Conservation (phyloP, 2,329 filamentous ascomycete species). For the Penicillium oxalicum region DNA sequence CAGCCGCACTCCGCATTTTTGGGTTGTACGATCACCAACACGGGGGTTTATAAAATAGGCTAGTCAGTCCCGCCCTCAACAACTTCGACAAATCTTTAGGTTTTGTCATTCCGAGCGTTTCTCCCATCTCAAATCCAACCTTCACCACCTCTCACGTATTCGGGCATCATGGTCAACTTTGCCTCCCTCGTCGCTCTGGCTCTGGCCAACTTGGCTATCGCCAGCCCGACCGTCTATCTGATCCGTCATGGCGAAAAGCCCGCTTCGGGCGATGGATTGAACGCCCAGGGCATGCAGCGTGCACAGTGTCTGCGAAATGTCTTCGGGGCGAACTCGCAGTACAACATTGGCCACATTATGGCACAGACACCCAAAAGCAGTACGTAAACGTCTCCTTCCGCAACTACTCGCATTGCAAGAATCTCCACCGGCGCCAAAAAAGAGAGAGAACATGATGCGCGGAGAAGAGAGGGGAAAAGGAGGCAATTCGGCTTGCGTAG, state of each 20-base stretch:
- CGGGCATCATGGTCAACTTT: conserved; percentile 2
- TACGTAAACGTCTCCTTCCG: conserved; percentile 9
- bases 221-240: conserved; percentile 51
- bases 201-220: conserved; percentile 12
- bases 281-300: conserved; percentile 47
- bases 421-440: background rate
- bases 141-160: too few relatives aligned
- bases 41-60: too few relatives aligned
- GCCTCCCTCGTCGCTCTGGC: conserved; percentile 7
- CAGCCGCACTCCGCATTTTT: too few relatives aligned
- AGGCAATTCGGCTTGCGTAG: too few relatives aligned
- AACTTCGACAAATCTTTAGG: too few relatives aligned
- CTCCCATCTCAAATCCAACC: too few relatives aligned
- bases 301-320: conserved; percentile 55
- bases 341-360: conserved; percentile 55
- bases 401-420: background rate
- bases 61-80: too few relatives aligned
- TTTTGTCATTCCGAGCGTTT: too few relatives aligned
- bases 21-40: too few relatives aligned
- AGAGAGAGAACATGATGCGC: too few relatives aligned
- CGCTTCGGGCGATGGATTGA: conserved; percentile 45
- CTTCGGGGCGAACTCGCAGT: conserved; percentile 48
- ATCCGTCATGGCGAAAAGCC: conserved; percentile 63
- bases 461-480: too few relatives aligned
- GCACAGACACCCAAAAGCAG: conserved; percentile 48